A percentile compares a stretch with the other conserved stretches of the same genome.
Conservation (phyloP, 768 basidiomycete genomes). For the Lactarius pseudohatsudake region DNA sequence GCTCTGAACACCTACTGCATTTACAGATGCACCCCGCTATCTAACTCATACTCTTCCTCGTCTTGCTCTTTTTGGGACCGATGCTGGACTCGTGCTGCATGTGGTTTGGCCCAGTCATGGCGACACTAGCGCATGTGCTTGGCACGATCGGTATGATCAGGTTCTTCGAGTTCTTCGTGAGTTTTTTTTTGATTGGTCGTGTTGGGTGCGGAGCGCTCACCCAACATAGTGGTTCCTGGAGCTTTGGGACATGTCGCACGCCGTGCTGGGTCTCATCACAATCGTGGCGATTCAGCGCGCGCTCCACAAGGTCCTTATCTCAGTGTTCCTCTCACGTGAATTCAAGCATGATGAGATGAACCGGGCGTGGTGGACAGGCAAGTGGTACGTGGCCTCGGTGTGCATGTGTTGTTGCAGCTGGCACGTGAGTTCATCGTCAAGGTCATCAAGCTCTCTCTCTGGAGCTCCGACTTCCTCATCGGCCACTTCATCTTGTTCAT, state of each 20-base stretch:
- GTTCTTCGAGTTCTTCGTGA: conserved; percentile 94
- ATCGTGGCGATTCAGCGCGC: conserved; percentile 89
- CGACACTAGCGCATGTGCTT: conserved; percentile 80
- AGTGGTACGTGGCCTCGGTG: conserved; percentile 94
- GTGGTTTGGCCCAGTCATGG: conserved; percentile 90
- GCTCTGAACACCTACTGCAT: no score
- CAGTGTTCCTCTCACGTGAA: conserved; percentile 93
- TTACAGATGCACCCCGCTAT: conserved; percentile 89
- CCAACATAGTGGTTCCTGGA: conserved; percentile 85
- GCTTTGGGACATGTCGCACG: conserved; percentile 95
- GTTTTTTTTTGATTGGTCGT: conserved; percentile 34
- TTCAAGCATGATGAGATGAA: conserved; percentile 99
- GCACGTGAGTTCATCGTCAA: conserved; percentile 98
- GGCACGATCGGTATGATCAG: conserved; percentile 85
- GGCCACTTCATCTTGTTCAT: conserved; percentile 84
- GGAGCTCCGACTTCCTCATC: conserved; percentile 93
- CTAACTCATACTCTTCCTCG: conserved; percentile 81
- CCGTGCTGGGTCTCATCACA: conserved; percentile 88
- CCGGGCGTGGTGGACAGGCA: conserved; percentile 98
- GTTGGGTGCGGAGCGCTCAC: neutral
- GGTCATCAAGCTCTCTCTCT: conserved; percentile 96
- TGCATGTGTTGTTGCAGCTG: conserved; percentile 91
- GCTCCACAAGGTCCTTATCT: conserved; percentile 91
- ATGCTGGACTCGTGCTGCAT: conserved; percentile 82
- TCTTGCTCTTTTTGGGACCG: conserved; percentile 91